A percentile compares a stretch with the other conserved stretches of the same genome.
These are phyloP conservation scores for Colletotrichum zoysiae DNA, from an alignment of 2,329 filamentous ascomycete genomes.

Conservation along the genomic window DNA sequence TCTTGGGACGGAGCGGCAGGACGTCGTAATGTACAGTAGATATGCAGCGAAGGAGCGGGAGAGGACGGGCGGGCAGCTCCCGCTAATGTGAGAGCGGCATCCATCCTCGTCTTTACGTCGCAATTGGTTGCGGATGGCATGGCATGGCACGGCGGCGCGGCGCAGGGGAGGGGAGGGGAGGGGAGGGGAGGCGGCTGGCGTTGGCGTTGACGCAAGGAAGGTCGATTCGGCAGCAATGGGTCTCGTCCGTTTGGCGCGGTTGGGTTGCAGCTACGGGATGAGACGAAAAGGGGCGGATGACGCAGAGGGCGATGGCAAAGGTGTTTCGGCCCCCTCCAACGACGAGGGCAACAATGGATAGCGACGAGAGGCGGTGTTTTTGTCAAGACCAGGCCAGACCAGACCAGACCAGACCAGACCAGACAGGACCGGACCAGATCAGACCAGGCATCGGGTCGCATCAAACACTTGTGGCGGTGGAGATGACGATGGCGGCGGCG, in stretches of 20 bases:
- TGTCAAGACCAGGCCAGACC: not conserved
- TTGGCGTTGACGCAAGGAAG: not conserved
- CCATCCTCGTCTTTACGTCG: not conserved
- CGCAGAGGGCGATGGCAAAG: not conserved
- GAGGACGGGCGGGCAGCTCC: conserved; percentile 21
- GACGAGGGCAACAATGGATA: not conserved
- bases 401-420: not conserved
- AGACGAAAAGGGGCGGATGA: not conserved
- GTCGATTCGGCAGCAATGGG: not conserved
- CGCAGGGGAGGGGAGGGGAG: too few relatives aligned
- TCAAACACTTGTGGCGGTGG: not conserved
- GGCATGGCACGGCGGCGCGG: too few relatives aligned
- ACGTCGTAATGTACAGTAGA: not conserved
- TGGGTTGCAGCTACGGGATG: not conserved
- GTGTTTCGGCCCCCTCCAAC: not conserved
- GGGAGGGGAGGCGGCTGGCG: not conserved
- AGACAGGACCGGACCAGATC: not conserved
- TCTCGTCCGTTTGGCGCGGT: not conserved
- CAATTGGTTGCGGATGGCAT: not conserved
- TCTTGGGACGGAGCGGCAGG: conserved; percentile 9
- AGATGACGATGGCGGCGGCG: not conserved
- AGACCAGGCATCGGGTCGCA: not conserved
- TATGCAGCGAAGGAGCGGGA: conserved; percentile 27
- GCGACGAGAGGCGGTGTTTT: not conserved
- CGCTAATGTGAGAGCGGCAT: conserved; percentile 11